A percentile compares a stretch with the other conserved stretches of the same genome.
phyloP scores from a whole-genome alignment of 495 filamentous ascomycete genomes.

The Penicillium atrosanguineum region DNA sequence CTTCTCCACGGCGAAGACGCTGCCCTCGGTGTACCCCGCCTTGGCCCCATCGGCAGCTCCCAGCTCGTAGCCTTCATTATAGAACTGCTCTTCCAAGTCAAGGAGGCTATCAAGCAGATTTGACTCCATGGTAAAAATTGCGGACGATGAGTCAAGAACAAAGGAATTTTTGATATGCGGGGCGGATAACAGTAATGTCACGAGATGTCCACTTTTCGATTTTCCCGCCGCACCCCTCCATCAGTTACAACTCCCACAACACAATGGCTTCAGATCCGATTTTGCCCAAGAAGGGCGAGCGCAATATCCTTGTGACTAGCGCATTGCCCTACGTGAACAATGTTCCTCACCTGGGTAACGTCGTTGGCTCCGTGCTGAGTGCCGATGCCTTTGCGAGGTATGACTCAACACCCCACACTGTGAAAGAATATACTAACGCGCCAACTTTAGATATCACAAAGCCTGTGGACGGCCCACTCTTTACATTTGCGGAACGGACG shows the following conservation, averaged over 20 bases:
- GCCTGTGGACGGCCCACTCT: conserved; percentile 62
- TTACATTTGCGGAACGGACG: conserved; percentile 60
- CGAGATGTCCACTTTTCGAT: conserved; percentile 30
- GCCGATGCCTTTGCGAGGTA: conserved; percentile 75
- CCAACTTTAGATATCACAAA: conserved; percentile 61
- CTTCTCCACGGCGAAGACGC: conserved; percentile 84
- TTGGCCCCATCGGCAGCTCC: conserved; percentile 74
- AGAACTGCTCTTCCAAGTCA: conserved; percentile 78
- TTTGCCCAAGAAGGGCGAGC: conserved; percentile 42
- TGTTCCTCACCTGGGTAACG: conserved; percentile 91
- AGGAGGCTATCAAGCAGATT: conserved; percentile 72
- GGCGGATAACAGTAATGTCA: conserved; percentile 18
- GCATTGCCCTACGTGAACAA: conserved; percentile 90
- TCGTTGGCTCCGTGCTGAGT: conserved; percentile 83
- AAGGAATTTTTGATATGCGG: conserved; percentile 23
- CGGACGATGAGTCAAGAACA: conserved; percentile 2
- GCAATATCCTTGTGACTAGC: conserved; percentile 51
- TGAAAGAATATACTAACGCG: conserved; percentile 18
- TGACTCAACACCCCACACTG: conserved; percentile 21
- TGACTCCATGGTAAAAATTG: conserved; percentile 29
- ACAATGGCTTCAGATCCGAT: conserved; percentile 35
- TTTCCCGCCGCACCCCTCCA: conserved; percentile 33
- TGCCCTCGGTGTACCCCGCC: conserved; percentile 83
- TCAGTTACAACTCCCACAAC: conserved; percentile 18
- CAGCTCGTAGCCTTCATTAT: conserved; percentile 75